Evolutionary conservation across 257 asterid genomes (phyloP), one percentile per base, ranked within the genome.

Genomic region (Penstemon newberryi): DNA sequence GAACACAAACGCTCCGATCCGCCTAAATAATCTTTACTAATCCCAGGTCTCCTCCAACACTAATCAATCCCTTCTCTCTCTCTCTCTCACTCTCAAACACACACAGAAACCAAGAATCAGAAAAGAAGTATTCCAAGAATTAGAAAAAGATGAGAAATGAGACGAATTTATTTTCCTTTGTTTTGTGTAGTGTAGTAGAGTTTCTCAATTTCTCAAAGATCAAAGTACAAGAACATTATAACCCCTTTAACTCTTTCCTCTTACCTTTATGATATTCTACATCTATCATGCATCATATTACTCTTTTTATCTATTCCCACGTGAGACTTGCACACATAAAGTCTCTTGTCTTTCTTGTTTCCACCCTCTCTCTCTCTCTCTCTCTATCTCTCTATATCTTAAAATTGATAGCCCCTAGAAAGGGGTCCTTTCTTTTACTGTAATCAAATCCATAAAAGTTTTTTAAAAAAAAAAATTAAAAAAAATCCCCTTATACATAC

Each of bases 221-320:
- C 67, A 68, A 82, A 81, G 84, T 77, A 86, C 86, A 70, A 77
- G 72, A 75, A 84, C 76, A 83, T 79, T 78, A 84, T 74, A 77
- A 81, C 73, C 71, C 62, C 73, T 77, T 73, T 54, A 67, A 63
- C 79, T 82, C 81, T 70, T 63, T 76, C 64, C 62, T 75, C 73
- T 69, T 73, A 74, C 79, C 72, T 72, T 76, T 80, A 75, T 82
- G 82, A 79, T 72, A 77, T 60, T 77, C 75, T 76, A 72, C 75
- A 76, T 75, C 65, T 71, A 66, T 79, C 75, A 69, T 62, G 64
- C 53, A 53, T 74, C 19, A 38, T 4, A 5, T 6, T 18, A 1
- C 58, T 67, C 70, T 63, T 70, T 75, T 71, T 81, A 85, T 79
- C 78, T 66, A 82, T 76, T 83, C 90, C 80, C 97, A 90, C 97